Evolutionary conservation across 495 filamentous ascomycete genomes (phyloP).

Genomic region (Xanthoparmelia taractica): DNA sequence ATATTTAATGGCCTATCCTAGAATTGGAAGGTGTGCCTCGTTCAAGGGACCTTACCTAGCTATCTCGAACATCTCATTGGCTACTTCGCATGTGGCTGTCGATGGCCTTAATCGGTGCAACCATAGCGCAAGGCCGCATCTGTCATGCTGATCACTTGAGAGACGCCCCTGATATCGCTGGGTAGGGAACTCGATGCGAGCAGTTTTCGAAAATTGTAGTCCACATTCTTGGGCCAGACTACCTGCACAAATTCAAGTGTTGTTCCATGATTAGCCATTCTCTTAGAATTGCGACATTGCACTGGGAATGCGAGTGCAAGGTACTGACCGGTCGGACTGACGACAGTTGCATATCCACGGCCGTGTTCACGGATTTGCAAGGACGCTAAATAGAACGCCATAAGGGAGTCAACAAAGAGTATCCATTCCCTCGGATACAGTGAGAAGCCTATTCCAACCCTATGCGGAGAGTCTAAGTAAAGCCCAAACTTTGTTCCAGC

Average conservation of each 20-base stretch:
- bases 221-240: background rate
- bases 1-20: background rate
- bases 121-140: constrained; percentile 1
- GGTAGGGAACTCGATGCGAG: background rate
- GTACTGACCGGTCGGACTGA: constrained; percentile 3
- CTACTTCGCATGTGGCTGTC: background rate
- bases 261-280: background rate
- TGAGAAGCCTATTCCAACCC: background rate
- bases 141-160: background rate
- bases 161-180: background rate
- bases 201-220: background rate
- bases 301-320: no score
- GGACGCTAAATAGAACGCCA: background rate
- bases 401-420: background rate
- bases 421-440: background rate
- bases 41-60: background rate
- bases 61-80: constrained; percentile 2
- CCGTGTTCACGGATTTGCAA: background rate
- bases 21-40: background rate
- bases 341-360: background rate
- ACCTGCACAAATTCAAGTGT: background rate
- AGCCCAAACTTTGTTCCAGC: background rate
- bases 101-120: background rate
- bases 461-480: background rate
- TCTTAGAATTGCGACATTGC: no score